These are phyloP conservation scores for Clathrus columnatus DNA, from an alignment of 768 basidiomycete species.

Conservation along the genomic window DNA sequence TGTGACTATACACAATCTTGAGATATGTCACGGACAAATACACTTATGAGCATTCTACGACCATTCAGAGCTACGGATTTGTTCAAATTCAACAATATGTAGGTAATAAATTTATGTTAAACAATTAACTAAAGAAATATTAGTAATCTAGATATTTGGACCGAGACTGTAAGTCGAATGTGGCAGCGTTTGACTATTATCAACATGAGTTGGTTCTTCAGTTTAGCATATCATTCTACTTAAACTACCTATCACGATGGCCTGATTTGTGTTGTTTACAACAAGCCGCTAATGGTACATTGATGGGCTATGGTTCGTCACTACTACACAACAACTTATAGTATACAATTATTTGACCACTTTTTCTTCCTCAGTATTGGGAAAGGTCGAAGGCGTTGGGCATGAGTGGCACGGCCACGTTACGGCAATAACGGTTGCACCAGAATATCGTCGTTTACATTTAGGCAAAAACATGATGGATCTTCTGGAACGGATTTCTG, in stretches of 20 bases:
- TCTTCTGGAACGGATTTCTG: constrained; percentile 78
- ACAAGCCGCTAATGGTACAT: constrained; percentile 67
- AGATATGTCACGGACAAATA: no score
- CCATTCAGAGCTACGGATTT: constrained; percentile 85
- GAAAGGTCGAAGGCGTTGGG: constrained; percentile 78
- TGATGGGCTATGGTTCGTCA: constrained; percentile 88
- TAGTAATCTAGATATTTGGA: constrained; percentile 94
- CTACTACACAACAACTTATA: background rate
- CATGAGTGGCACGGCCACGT: constrained; percentile 90
- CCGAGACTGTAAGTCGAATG: constrained; percentile 73
- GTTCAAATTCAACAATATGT: constrained; percentile 92
- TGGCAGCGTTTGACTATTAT: background rate
- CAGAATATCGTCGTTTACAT: constrained; percentile 81
- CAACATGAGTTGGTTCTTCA: constrained; percentile 21
- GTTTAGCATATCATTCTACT: constrained; percentile 86
- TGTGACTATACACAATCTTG: no score
- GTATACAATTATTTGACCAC: background rate
- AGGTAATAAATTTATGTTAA: constrained; percentile 18
- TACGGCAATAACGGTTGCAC: constrained; percentile 90
- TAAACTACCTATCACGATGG: constrained; percentile 85
- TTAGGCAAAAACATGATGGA: constrained; percentile 83
- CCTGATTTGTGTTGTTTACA: constrained; percentile 83
- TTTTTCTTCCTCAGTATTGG: constrained; percentile 53
- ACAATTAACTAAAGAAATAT: constrained; percentile 9
- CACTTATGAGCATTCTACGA: constrained; percentile 85